Evolutionary conservation across 495 filamentous ascomycete genomes (phyloP), one percentile per base, ranked within the genome.

Genomic region (Penicillium steckii): DNA sequence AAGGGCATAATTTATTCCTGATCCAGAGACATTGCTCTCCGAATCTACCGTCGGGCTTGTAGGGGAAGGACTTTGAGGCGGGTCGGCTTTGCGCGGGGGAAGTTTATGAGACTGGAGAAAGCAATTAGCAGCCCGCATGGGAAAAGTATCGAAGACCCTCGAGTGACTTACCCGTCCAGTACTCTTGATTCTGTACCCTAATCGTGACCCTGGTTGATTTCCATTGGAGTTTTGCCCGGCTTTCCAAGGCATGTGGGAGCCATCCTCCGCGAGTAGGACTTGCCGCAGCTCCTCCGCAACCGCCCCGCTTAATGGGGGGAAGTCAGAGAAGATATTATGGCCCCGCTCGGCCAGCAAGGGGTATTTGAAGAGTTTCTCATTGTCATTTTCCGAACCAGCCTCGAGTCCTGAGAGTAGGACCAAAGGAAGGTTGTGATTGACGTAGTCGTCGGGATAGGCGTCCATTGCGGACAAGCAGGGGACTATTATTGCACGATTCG

Each of bases 81-180:
- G 80, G 52, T 76, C 72, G 27, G 85, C 83, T 71, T 88, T 88
- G 46, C 76, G 76, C 8, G 83, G 76, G 8, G 85, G 85, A 3
- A 88, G 70, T 35, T 71, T 77, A 62, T 80, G 86, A 29, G 74
- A 72, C 85, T 87, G 56, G 19, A 15, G 6, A 18, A 32, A 15
- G n/a, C n/a, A n/a, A n/a, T n/a, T n/a, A n/a, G n/a, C n/a, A 12
- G 32, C n/a, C 29, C 29, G 29, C 9, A n/a, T n/a, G n/a, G n/a
- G n/a, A n/a, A n/a, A n/a, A n/a, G n/a, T n/a, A n/a, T n/a, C n/a
- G n/a, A n/a, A n/a, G n/a, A n/a, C n/a, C n/a, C n/a, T n/a, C n/a
- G n/a, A n/a, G n/a, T n/a, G 6, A 81, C 85, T 59, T 82, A 96
- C 91, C 82, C 91, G 86, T 69, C 88, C 89, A 58, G 87, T 79